phyloP scores from a whole-genome alignment of 805 yeast species.

The Citeromyces matritensis region DNA sequence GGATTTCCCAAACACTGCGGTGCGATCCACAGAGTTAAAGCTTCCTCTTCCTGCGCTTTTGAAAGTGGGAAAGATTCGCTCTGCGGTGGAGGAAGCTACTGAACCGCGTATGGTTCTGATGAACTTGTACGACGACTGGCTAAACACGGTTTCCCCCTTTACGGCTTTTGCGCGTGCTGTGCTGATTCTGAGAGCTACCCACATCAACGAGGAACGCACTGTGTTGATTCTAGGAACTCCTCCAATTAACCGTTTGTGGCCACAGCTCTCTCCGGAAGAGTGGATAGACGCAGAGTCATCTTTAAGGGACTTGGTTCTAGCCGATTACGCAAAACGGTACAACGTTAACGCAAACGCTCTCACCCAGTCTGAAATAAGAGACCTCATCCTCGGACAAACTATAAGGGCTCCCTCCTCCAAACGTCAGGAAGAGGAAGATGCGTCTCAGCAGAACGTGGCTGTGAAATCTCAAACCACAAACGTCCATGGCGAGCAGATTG shows the following conservation, averaged over 20 bases:
- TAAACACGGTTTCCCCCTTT: conserved; percentile 63
- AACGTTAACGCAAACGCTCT: conserved; percentile 75
- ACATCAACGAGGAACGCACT: conserved; percentile 63
- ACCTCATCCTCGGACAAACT: conserved; percentile 87
- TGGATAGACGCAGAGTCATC: conserved; percentile 87
- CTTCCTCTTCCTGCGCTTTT: conserved; percentile 83
- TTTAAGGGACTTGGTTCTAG: conserved; percentile 73
- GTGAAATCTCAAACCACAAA: conserved; percentile 72
- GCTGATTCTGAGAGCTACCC: conserved; percentile 68
- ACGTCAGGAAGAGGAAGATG: conserved; percentile 40
- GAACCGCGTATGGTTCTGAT: conserved; percentile 89
- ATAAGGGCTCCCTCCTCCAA: conserved; percentile 79
- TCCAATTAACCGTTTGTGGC: conserved; percentile 85
- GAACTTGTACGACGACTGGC: conserved; percentile 93
- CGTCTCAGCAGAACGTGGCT: conserved; percentile 48
- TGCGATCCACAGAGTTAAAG: conserved; percentile 78
- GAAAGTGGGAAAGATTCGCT: conserved; percentile 65
- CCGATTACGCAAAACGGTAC: conserved; percentile 74
- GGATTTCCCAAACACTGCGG: conserved; percentile 85
- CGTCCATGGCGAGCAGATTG: conserved; percentile 93
- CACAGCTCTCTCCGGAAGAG: conserved; percentile 72
- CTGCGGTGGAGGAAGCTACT: conserved; percentile 69
- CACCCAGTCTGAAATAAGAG: conserved; percentile 89
- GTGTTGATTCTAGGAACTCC: conserved; percentile 68
- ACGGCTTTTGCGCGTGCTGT: conserved; percentile 89